Evolutionary conservation across 1,139 yeast genomes (phyloP).

Genomic region (Sugiyamaella castrensis): DNA sequence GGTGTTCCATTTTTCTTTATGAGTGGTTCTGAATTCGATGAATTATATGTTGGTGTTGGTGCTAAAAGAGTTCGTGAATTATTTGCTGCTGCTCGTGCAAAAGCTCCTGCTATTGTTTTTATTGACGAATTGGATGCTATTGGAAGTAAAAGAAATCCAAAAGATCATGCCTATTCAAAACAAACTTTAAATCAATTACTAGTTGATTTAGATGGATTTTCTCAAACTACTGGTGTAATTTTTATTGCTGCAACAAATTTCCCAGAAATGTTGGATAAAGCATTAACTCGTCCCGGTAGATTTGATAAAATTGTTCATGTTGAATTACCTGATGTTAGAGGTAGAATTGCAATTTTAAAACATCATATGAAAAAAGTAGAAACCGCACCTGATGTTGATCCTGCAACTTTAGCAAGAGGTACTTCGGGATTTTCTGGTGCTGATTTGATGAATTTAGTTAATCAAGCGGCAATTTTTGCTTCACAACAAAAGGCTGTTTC

Average conservation of each 20-base stretch:
- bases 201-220: slow-evolving; percentile 95
- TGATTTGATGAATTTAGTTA: slow-evolving; percentile 88
- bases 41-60: slow-evolving; percentile 97
- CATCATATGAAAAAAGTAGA: slow-evolving; percentile 94
- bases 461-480: slow-evolving; percentile 97
- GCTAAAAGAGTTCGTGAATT: slow-evolving; percentile 96
- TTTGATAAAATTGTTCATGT: slow-evolving; percentile 95
- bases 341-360: slow-evolving; percentile 86
- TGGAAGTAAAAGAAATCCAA: slow-evolving; percentile 96
- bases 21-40: slow-evolving; percentile 99
- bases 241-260: slow-evolving; percentile 98
- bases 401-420: slow-evolving; percentile 87
- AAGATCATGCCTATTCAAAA: slow-evolving; percentile 96
- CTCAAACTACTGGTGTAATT: slow-evolving; percentile 88
- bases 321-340: slow-evolving; percentile 96
- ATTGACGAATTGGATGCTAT: slow-evolving; percentile 97
- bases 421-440: slow-evolving; percentile 99
- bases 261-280: slow-evolving; percentile 95
- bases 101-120: slow-evolving; percentile 95
- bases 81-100: slow-evolving; percentile 87
- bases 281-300: slow-evolving; percentile 96
- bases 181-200: slow-evolving; percentile 93
- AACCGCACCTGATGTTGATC: slow-evolving; percentile 78
- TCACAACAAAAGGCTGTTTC: slow-evolving; percentile 88
- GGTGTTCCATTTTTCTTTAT: slow-evolving; percentile 98